Evolutionary conservation across 2,329 filamentous ascomycete species (phyloP), one percentile per base, ranked within the genome.

Genomic region (Parafenestella ontariensis): DNA sequence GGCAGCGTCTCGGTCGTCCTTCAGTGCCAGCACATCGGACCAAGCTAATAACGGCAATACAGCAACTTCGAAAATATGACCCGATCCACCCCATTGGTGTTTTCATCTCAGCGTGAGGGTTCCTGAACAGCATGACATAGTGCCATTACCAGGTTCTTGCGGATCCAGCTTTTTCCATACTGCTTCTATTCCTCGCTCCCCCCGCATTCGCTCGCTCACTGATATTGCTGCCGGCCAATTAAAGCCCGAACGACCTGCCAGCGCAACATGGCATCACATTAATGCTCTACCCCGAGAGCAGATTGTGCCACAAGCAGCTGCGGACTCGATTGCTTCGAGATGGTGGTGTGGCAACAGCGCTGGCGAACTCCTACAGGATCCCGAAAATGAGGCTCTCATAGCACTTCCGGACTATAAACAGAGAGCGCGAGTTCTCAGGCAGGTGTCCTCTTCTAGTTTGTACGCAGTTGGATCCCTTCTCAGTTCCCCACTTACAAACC

Each of bases 11-110:
- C 58, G 52, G 54, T 65, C 52, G 62, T 64, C 61, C 62, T 54
- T 56, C 58, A 63, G 53, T 69, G 70, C 65, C 70, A 73, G 60
- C 71, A 68, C 71, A 74, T 67, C 50, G 52, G 52, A 52, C 60
- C 69, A 70, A 62, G 49, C 67, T 66, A 49, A 43, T 63, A 62
- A 54, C 28, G 64, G 67, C 52, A 60, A 61, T 55, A 53, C 60
- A 64, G 43, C 52, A 52, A 46, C 56, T 58, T 48, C 52, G 50
- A 51, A 24, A 21, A 50, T 46, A 53, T 62, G 60, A 57, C 50
- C 34, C 60, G 40, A 28, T 52, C 46, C 34, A 46, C 44, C 54
- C 60, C 56, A 72, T 72, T 74, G 71, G 70, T 49, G 57, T 58
- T 31, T 31, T 24, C 13, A 48, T 61, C 55, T 69, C 68, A 59